These are phyloP conservation scores for Straminergon stramineum DNA, from an alignment of 225 moss, liverwort and hornwort genomes.

Conservation along the genomic window DNA sequence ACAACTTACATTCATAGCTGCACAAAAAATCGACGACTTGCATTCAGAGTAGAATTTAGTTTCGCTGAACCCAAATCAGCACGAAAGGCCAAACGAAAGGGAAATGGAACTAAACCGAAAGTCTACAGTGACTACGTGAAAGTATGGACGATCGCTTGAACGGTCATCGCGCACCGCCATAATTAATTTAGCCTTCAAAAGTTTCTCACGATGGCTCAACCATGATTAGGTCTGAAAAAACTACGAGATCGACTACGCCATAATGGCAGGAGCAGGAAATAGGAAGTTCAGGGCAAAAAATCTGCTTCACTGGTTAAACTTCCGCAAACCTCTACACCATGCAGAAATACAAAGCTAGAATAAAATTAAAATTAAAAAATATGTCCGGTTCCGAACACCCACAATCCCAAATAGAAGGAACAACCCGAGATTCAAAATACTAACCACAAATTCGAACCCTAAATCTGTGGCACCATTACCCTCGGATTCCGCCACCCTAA, in stretches of 20 bases:
- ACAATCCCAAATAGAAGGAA: not conserved
- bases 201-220: not conserved
- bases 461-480: not conserved
- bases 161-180: not conserved
- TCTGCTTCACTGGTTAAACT: not conserved
- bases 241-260: not conserved
- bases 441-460: not conserved
- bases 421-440: not conserved
- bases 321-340: not conserved
- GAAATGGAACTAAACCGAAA: not conserved
- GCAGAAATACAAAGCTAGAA: not conserved
- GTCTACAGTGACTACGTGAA: not conserved
- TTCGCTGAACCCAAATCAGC: not conserved
- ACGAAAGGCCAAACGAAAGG: not conserved
- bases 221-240: not conserved
- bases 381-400: not conserved
- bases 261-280: not conserved
- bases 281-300: not conserved
- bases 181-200: not conserved
- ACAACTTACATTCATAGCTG: slow-evolving; percentile 98
- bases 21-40: slow-evolving; percentile 8
- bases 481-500: not conserved
- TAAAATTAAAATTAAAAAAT: not conserved
- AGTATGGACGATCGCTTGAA: not conserved
- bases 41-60: not conserved